Conservation (phyloP, 805 yeast species). For the Candida dajiaensis region DNA sequence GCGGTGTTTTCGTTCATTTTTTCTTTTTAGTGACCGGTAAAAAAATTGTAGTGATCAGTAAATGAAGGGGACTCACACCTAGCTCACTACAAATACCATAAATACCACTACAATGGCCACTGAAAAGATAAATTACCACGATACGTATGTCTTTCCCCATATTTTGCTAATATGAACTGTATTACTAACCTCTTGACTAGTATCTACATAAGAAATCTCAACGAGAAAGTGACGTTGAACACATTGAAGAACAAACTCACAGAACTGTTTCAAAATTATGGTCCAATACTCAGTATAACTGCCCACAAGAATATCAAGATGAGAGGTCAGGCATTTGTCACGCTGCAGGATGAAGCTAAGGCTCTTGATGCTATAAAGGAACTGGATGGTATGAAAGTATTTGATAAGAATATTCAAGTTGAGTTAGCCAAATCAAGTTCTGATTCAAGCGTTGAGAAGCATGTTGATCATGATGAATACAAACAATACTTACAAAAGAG, state of each 20-base stretch:
- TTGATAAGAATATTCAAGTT: constrained; percentile 17
- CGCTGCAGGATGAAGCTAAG: constrained; percentile 37
- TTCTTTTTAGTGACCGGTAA: too few species aligned
- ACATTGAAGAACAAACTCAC: constrained; percentile 40
- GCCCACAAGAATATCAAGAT: constrained; percentile 57
- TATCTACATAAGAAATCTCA: constrained; percentile 59
- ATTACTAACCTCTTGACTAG: constrained; percentile 11
- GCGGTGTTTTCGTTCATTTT: background rate
- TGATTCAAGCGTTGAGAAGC: constrained; percentile 11
- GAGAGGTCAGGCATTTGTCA: constrained; percentile 81
- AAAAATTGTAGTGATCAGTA: too few species aligned
- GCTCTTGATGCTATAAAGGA: constrained; percentile 30
- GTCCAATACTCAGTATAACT: constrained; percentile 43
- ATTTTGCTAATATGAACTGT: background rate
- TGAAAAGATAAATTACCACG: constrained; percentile 13
- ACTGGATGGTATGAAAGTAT: constrained; percentile 16
- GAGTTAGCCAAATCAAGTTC: constrained; percentile 25
- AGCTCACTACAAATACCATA: too few species aligned
- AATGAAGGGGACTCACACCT: too few species aligned
- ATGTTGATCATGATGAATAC: constrained; percentile 10
- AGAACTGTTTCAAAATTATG: constrained; percentile 38
- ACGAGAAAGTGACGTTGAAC: constrained; percentile 57
- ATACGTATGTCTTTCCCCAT: constrained; percentile 15
- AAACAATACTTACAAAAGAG: constrained; percentile 15
- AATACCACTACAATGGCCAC: background rate